Base-by-base conservation (phyloP, 73 alveolate species). In the Breviolum minutum region DNA sequence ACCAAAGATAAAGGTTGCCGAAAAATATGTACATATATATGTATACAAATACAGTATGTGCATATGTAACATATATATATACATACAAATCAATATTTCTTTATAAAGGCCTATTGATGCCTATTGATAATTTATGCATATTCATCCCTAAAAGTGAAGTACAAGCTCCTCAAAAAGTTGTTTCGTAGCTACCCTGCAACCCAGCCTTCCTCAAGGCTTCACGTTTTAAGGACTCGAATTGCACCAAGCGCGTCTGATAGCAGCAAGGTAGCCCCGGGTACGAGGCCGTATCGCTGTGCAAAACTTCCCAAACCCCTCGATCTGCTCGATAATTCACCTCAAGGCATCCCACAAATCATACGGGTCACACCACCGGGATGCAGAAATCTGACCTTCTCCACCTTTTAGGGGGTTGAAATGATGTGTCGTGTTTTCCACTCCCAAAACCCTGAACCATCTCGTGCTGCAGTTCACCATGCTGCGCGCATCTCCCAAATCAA, bases 201-300 rank as follows among this genome's bases (percentile, higher is more conserved):
- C 5, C 54, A 22, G 81, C 98, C 98, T 92, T 92, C 77, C 91
- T 62, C 63, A 81, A 64, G 48, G 73, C 32, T 29, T 92, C 91
- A 5, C 77, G 40, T 54, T 92, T 80, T 90, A 70, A 16, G 32
- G 91, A 80, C 9, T 92, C 98, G 91, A 92, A 92, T 66, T 92
- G 98, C 54, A 92, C 98, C 71, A 92, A 81, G 8, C 90, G 63
- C 9, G 98, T 92, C 81, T 92, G 98, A 80, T 92, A 92, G 91
- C 98, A 92, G 98, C 91, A 73, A 10, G 98, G 98, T n/a, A 92
- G 81, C 64, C 98, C 98, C 0, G 98, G 98, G 17, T 92, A 84
- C 90, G 98, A 92, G 30, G 90, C 66, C 69, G 91, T 92, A 91
- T 92, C 98, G 81, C 98, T 92, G 71, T 92, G 98, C 90, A 74